A percentile compares a stretch with the other conserved stretches of the same genome.
These are phyloP conservation scores for Hypomyces rosellus DNA, from an alignment of 2,329 filamentous ascomycete genomes.

Conservation along the genomic window DNA sequence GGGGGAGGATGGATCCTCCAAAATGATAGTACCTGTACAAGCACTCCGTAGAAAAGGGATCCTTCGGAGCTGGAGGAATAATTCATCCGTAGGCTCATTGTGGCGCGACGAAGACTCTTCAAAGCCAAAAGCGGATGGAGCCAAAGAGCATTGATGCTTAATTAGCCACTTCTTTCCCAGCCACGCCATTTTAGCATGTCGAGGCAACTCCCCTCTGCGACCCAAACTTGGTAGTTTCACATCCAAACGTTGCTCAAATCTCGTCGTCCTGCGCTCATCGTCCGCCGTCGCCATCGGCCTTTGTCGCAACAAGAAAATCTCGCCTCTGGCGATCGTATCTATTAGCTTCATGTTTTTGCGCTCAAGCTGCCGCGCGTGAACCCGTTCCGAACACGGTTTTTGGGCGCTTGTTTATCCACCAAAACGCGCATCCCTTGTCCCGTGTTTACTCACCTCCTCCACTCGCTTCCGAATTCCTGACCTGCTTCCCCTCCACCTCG, in stretches of 20 bases:
- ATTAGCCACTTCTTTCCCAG: conserved; percentile 24
- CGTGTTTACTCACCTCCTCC: conserved; percentile 25
- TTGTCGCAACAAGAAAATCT: conserved; percentile 20
- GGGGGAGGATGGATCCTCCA: neutral
- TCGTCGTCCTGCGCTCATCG: conserved; percentile 17
- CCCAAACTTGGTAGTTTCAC: conserved; percentile 16
- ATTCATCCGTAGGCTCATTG: neutral
- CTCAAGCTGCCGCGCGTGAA: conserved; percentile 24
- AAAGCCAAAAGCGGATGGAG: conserved; percentile 2
- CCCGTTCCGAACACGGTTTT: conserved; percentile 20
- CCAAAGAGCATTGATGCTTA: neutral
- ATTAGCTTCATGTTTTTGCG: conserved; percentile 25
- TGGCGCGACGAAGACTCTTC: neutral
- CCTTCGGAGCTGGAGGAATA: neutral
- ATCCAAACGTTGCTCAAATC: conserved; percentile 13
- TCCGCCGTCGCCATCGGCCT: conserved; percentile 16
- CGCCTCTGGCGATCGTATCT: conserved; percentile 18
- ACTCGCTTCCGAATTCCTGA: neutral
- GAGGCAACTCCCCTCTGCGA: conserved; percentile 22
- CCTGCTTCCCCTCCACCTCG: conserved; percentile 2
- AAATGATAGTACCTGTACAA: no score
- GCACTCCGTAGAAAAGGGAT: no score
- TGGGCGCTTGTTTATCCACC: conserved; percentile 25
- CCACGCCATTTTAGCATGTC: conserved; percentile 33
- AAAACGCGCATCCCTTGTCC: conserved; percentile 25